phyloP scores from a whole-genome alignment of 768 basidiomycete genomes.

The Daedalea quercina region DNA sequence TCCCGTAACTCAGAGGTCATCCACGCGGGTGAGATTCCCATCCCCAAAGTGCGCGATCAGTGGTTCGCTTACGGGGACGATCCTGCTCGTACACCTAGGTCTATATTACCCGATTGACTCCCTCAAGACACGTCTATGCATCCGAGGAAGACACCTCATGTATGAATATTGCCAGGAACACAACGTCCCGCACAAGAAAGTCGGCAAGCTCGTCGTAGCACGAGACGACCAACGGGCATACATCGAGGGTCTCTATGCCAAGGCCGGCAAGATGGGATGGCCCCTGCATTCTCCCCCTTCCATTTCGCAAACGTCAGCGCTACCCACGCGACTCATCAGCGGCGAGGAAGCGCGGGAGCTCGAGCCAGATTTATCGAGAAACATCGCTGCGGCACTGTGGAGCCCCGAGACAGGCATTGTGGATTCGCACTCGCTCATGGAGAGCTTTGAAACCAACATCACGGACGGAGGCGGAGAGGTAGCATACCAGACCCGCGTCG shows the following conservation, averaged over 20 bases:
- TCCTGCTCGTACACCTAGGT: conserved; percentile 35
- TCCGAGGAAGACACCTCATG: conserved; percentile 79
- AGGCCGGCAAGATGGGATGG: conserved; percentile 49
- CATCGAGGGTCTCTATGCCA: conserved; percentile 59
- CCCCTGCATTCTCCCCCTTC: conserved; percentile 33
- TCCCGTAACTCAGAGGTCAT: conserved; percentile 95
- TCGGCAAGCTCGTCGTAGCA: conserved; percentile 90
- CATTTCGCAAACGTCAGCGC: conserved; percentile 25
- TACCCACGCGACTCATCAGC: conserved; percentile 64
- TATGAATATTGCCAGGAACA: conserved; percentile 66
- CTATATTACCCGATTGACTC: conserved; percentile 81
- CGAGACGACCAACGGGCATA: conserved; percentile 59
- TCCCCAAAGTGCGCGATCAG: neutral
- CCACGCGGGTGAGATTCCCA: conserved; percentile 53
- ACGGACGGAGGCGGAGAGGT: conserved; percentile 62
- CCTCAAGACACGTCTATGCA: conserved; percentile 79
- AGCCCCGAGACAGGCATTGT: conserved; percentile 88
- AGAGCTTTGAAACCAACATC: conserved; percentile 78
- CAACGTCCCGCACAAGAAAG: conserved; percentile 61
- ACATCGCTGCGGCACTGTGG: conserved; percentile 70
- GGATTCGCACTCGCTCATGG: conserved; percentile 81
- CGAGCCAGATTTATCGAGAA: conserved; percentile 75
- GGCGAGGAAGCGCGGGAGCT: conserved; percentile 61
- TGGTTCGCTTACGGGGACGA: neutral
- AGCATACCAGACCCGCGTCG: conserved; percentile 74